These are phyloP conservation scores for Lactarius pseudohatsudake DNA, from an alignment of 768 basidiomycete genomes.

Conservation along the genomic window DNA sequence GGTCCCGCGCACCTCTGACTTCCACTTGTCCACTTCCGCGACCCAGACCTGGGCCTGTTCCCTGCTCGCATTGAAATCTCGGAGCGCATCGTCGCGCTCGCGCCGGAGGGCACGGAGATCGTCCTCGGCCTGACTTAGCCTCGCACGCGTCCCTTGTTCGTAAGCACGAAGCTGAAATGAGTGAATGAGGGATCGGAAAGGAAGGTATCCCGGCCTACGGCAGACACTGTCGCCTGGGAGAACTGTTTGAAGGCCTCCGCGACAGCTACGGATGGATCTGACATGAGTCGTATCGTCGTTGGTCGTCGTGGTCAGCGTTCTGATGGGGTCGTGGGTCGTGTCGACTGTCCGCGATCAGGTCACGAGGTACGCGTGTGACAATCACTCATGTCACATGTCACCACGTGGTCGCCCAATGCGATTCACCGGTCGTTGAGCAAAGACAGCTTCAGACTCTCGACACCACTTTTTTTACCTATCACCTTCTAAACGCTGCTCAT, in stretches of 20 bases:
- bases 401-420: no score
- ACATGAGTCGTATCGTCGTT: constrained; percentile 1
- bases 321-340: neutral
- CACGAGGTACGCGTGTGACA: neutral
- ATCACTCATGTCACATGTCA: neutral
- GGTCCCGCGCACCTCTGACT: constrained; percentile 23
- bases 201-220: constrained; percentile 36
- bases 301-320: neutral
- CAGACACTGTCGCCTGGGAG: constrained; percentile 42
- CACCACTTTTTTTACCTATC: no score
- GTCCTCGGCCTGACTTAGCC: constrained; percentile 20
- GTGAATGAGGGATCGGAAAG: neutral
- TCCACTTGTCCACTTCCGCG: constrained; percentile 27
- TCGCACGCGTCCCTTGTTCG: constrained; percentile 26
- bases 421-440: no score
- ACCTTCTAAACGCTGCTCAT: no score
- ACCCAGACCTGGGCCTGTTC: constrained; percentile 20
- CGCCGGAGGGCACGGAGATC: constrained; percentile 23
- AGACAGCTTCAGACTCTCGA: no score
- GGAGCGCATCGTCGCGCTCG: constrained; percentile 28
- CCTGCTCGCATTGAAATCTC: constrained; percentile 17
- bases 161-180: constrained; percentile 25
- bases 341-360: neutral
- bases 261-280: constrained; percentile 38
- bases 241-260: constrained; percentile 45